Evolutionary conservation across 768 basidiomycete genomes (phyloP).

Genomic region (Ramaria rubella): DNA sequence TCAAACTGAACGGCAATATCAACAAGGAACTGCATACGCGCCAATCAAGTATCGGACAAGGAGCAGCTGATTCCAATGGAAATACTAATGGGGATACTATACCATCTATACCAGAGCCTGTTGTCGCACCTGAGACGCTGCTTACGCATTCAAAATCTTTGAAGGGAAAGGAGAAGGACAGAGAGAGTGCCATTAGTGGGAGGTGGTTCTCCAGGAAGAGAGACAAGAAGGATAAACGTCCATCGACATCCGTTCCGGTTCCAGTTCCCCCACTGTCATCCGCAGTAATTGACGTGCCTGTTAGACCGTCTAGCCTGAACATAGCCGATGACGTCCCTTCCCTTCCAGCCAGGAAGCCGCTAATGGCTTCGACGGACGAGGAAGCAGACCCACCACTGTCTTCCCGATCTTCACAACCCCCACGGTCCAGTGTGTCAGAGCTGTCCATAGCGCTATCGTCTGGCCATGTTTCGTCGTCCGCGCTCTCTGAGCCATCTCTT

Average conservation of each 20-base stretch:
- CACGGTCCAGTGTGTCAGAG: background rate
- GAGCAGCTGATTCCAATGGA: background rate
- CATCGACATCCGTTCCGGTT: background rate
- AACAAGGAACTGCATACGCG: constrained; percentile 12
- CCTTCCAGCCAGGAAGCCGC: background rate
- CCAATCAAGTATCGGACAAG: background rate
- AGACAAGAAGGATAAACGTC: background rate
- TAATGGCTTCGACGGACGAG: background rate
- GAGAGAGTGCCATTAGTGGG: background rate
- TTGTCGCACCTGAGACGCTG: background rate
- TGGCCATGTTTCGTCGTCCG: background rate
- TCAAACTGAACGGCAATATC: constrained; percentile 12
- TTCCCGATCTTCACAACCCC: background rate
- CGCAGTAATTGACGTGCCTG: background rate
- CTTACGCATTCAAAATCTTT: background rate
- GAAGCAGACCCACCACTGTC: background rate
- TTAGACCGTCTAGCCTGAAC: background rate
- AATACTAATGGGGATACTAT: background rate
- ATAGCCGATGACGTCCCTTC: background rate
- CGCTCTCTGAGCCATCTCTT: background rate
- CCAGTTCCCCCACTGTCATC: background rate
- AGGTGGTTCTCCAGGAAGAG: background rate
- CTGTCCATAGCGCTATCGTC: too few relatives aligned
- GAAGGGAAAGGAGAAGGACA: constrained; percentile 3
- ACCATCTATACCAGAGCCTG: background rate